Percentiles rank a stretch among this genome's conserved stretches.
Evolutionary conservation across 768 basidiomycete species (phyloP).

Genomic region (Russula sp.): DNA sequence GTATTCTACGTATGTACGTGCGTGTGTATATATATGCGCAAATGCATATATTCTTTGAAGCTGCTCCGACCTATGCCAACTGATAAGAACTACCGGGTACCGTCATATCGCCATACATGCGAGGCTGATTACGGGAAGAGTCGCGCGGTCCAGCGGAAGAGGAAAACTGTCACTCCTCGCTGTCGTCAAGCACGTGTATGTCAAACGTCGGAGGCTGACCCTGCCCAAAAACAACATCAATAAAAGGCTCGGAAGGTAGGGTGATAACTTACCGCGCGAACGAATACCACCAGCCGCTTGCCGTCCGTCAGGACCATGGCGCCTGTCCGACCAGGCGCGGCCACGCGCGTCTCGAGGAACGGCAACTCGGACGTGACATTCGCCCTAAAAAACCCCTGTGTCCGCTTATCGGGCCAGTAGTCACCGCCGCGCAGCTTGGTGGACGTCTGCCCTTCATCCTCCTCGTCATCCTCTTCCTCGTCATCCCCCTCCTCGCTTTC

Average conservation of each 20-base stretch:
- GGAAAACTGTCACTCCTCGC: neutral
- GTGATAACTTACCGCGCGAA: neutral
- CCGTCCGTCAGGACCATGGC: constrained; percentile 17
- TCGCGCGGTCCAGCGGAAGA: no score
- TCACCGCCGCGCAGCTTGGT: neutral
- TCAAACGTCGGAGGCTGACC: constrained; percentile 5
- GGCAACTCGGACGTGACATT: constrained; percentile 5
- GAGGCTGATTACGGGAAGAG: neutral
- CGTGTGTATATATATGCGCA: no score
- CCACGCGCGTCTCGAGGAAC: constrained; percentile 8
- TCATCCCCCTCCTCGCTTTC: no score
- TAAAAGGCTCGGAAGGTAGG: neutral
- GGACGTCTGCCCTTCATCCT: no score
- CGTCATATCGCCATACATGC: neutral
- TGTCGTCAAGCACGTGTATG: constrained; percentile 4
- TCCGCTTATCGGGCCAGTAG: no score
- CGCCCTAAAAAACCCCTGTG: neutral
- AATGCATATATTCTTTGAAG: no score
- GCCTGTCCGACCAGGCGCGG: neutral
- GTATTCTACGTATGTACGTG: no score
- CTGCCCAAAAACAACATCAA: neutral
- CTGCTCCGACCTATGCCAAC: no score
- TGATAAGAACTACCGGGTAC: no score
- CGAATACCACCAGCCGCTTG: constrained; percentile 3
- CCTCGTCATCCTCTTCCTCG: no score